Evolutionary conservation across 306 rosid genomes (phyloP).

Genomic region (Cucumis cinereus): DNA sequence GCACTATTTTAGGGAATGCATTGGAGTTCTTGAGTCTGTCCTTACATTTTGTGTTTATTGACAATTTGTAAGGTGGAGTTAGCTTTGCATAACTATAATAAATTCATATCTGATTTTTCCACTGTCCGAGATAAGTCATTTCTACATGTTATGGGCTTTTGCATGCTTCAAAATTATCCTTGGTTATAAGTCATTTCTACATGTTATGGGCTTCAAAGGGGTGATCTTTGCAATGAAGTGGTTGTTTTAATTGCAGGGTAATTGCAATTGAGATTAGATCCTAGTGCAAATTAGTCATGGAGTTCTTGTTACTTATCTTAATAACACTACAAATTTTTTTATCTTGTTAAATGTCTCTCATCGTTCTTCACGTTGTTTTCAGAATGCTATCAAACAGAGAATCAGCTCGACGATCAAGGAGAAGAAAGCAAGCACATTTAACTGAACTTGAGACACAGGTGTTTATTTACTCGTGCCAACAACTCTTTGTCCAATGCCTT

Average conservation of each 20-base stretch:
- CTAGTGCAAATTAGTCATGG: neutral
- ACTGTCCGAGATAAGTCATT: neutral
- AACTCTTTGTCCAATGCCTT: conserved; percentile 1
- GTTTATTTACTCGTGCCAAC: neutral
- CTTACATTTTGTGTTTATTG: neutral
- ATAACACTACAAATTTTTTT: neutral
- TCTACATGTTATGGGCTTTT: too few relatives aligned
- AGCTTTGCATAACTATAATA: neutral
- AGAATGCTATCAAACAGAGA: conserved; percentile 99
- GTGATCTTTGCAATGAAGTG: neutral
- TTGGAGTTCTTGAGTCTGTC: neutral
- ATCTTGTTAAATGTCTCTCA: neutral
- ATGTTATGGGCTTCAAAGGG: neutral
- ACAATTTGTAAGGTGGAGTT: neutral
- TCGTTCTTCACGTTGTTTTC: neutral
- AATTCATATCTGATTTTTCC: neutral
- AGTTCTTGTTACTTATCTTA: neutral
- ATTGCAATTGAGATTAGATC: neutral
- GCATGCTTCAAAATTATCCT: neutral
- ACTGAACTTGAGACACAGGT: conserved; percentile 87
- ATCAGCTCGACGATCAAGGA: conserved; percentile 93
- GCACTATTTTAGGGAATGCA: neutral
- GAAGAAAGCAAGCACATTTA: conserved; percentile 97
- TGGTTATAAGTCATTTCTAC: neutral
- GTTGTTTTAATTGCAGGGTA: neutral